These are phyloP conservation scores for Aspergillus caelatus DNA, from an alignment of 2,329 filamentous ascomycete genomes.

Conservation along the genomic window DNA sequence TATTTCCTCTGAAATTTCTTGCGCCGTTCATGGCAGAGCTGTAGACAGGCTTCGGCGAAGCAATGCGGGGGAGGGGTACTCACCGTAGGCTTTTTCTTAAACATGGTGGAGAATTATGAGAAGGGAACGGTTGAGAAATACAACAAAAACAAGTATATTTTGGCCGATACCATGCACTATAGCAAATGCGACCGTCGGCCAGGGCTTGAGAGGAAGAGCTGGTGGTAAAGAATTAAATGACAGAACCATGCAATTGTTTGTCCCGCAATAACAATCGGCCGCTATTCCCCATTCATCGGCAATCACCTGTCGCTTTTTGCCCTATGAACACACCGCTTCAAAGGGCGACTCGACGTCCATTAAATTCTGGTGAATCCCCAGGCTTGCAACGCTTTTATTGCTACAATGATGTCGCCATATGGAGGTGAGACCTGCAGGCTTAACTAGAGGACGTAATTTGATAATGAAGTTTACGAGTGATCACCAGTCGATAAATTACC, in stretches of 20 bases:
- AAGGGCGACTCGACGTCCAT: too few relatives aligned
- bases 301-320: not conserved
- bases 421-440: too few relatives aligned
- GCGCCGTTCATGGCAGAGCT: not conserved
- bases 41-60: conserved; percentile 19
- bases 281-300: conserved; percentile 16
- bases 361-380: not conserved
- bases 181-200: not conserved
- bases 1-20: not conserved
- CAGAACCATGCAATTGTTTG: not conserved
- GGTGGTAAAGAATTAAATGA: conserved; percentile 4
- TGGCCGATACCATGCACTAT: not conserved
- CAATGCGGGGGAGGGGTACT: conserved; percentile 30
- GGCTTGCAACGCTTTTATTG: too few relatives aligned
- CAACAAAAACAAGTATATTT: not conserved
- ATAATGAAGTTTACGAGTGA: too few relatives aligned
- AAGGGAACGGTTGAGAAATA: not conserved
- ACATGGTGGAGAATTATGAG: conserved; percentile 48
- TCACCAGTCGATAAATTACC: too few relatives aligned
- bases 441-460: too few relatives aligned
- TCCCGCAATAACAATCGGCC: conserved; percentile 27
- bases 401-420: too few relatives aligned
- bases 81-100: conserved; percentile 66
- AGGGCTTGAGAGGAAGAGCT: not conserved
- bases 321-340: not conserved